Evolutionary conservation across 352 stramenopile genomes (phyloP).

Genomic region (Phytophthora citrophthora): DNA sequence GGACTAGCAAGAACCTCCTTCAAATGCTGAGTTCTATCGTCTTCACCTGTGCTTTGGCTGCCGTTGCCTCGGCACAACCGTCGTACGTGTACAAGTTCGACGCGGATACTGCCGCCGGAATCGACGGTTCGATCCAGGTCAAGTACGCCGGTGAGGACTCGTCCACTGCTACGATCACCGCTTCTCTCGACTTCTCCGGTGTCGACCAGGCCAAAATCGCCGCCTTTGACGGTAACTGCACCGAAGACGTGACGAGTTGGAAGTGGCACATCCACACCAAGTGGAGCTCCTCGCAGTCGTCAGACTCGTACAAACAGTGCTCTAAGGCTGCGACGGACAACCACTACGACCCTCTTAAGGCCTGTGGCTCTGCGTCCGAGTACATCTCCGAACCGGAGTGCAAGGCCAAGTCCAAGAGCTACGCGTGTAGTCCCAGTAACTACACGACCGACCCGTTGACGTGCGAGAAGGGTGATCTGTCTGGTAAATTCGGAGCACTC

Average conservation of each 20-base stretch:
- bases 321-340: constrained; percentile 47
- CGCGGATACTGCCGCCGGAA: constrained; percentile 31
- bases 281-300: constrained; percentile 43
- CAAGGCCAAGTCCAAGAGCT: constrained; percentile 38
- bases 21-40: neutral
- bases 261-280: constrained; percentile 71
- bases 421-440: constrained; percentile 46
- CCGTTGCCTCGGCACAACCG: constrained; percentile 23
- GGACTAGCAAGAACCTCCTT: constrained; percentile 5
- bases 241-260: constrained; percentile 40
- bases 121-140: constrained; percentile 45
- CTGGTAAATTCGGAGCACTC: constrained; percentile 61
- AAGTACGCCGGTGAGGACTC: constrained; percentile 41
- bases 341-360: constrained; percentile 59
- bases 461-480: constrained; percentile 67
- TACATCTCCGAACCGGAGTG: constrained; percentile 36
- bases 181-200: constrained; percentile 48
- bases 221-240: constrained; percentile 48
- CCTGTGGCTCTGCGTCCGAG: constrained; percentile 58
- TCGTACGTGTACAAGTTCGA: constrained; percentile 55
- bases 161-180: constrained; percentile 40
- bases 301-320: constrained; percentile 51
- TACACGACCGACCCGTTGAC: constrained; percentile 45
- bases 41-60: constrained; percentile 19
- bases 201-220: constrained; percentile 32